These are phyloP conservation scores for Penicillium bialowiezense DNA, from an alignment of 495 filamentous ascomycete genomes.

Conservation along the genomic window DNA sequence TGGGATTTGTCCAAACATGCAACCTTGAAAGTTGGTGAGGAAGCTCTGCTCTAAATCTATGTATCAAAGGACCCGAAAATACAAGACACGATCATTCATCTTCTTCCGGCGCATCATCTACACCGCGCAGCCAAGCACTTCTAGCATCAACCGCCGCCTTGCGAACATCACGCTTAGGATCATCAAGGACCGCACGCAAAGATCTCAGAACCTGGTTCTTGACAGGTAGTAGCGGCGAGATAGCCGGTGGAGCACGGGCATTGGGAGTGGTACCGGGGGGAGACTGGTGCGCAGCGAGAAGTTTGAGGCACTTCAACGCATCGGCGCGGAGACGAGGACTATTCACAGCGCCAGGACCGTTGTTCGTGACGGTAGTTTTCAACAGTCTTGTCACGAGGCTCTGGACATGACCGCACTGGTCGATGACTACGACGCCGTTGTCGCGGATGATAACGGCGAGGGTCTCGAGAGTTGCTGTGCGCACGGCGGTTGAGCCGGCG, in stretches of 20 bases:
- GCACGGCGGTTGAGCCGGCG: constrained; percentile 48
- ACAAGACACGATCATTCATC: constrained; percentile 37
- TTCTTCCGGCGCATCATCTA: constrained; percentile 60
- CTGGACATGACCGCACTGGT: constrained; percentile 57
- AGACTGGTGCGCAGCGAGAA: constrained; percentile 45
- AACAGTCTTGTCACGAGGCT: constrained; percentile 60
- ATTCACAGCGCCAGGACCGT: constrained; percentile 21
- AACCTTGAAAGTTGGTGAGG: background rate
- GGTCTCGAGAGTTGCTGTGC: constrained; percentile 60
- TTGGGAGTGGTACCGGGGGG: constrained; percentile 22
- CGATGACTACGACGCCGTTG: constrained; percentile 47
- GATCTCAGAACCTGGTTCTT: constrained; percentile 53
- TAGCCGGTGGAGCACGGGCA: constrained; percentile 30
- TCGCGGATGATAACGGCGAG: constrained; percentile 59
- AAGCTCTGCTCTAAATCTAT: background rate
- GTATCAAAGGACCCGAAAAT: background rate
- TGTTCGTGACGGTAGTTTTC: constrained; percentile 33
- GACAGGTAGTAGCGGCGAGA: constrained; percentile 55
- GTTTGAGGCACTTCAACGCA: constrained; percentile 54
- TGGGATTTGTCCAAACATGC: background rate
- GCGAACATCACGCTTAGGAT: constrained; percentile 64
- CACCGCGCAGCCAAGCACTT: constrained; percentile 57
- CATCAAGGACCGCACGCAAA: constrained; percentile 57
- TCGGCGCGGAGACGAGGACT: constrained; percentile 46
- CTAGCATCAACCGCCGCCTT: constrained; percentile 68